A percentile compares a stretch with the other conserved stretches of the same genome.
Evolutionary conservation across 768 basidiomycete species (phyloP).

Genomic region (Kondoa subrosea): DNA sequence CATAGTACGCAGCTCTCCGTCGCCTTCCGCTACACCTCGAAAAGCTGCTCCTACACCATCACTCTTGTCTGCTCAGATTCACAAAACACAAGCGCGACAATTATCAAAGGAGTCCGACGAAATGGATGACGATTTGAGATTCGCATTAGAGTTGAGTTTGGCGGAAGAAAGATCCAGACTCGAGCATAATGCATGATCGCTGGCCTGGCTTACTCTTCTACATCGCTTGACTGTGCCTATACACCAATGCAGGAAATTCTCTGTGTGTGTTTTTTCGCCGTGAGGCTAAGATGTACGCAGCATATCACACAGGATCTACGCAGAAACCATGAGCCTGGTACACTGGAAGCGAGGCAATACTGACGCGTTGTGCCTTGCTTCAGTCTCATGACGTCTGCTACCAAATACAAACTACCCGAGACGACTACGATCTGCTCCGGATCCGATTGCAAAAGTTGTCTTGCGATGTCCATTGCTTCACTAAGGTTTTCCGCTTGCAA

Average conservation of each 20-base stretch:
- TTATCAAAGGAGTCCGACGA: conserved; percentile 4
- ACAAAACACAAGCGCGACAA: not conserved
- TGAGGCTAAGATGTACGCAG: too few relatives aligned
- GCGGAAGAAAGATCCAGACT: conserved; percentile 14
- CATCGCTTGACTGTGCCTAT: too few relatives aligned
- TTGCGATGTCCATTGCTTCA: conserved; percentile 42
- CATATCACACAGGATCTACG: too few relatives aligned
- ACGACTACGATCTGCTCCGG: conserved; percentile 40
- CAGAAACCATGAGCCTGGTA: too few relatives aligned
- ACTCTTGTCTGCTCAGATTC: not conserved
- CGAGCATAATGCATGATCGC: not conserved
- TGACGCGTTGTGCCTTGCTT: not conserved
- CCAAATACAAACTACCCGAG: conserved; percentile 84
- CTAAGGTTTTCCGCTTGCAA: conserved; percentile 31
- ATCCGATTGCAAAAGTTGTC: conserved; percentile 19
- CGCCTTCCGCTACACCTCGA: not conserved
- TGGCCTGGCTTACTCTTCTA: too few relatives aligned
- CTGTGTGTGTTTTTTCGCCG: not conserved
- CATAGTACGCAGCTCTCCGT: not conserved
- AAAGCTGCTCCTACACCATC: not conserved
- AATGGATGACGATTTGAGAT: conserved; percentile 15
- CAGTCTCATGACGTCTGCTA: conserved; percentile 70
- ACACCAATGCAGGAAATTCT: not conserved
- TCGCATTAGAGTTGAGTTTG: conserved; percentile 16
- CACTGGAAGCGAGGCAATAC: too few relatives aligned